phyloP scores from a whole-genome alignment of 805 yeast genomes.

The Monosporozyma aquatica region DNA sequence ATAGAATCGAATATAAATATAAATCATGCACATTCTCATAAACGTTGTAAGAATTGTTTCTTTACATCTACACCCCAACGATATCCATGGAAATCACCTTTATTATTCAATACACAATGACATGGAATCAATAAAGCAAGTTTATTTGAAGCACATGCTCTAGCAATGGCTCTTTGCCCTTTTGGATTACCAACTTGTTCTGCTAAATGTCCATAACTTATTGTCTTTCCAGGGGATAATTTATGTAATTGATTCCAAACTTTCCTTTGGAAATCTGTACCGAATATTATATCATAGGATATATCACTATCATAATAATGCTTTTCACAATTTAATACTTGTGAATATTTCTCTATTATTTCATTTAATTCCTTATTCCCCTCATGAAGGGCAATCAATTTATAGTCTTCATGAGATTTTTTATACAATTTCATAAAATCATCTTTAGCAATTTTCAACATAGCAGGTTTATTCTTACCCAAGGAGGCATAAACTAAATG shows the following conservation, averaged over 20 bases:
- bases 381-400: neutral
- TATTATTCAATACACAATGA: slow-evolving; percentile 33
- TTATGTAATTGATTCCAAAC: slow-evolving; percentile 32
- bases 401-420: neutral
- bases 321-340: neutral
- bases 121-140: slow-evolving; percentile 37
- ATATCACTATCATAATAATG: slow-evolving; percentile 6
- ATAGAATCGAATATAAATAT: neutral
- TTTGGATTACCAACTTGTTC: slow-evolving; percentile 21
- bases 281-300: slow-evolving; percentile 28
- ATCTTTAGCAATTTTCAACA: neutral
- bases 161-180: slow-evolving; percentile 34
- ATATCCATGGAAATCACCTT: slow-evolving; percentile 32
- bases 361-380: neutral
- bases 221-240: slow-evolving; percentile 26
- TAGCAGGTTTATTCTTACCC: neutral
- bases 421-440: slow-evolving; percentile 3
- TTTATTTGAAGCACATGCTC: slow-evolving; percentile 34
- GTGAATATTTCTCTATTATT: neutral
- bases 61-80: slow-evolving; percentile 34
- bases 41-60: slow-evolving; percentile 15
- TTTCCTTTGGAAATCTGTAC: slow-evolving; percentile 32
- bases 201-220: slow-evolving; percentile 32
- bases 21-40: no score
- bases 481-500: slow-evolving; percentile 1